Evolutionary conservation across 257 asterid species (phyloP).

Genomic region (Lantana camara): DNA sequence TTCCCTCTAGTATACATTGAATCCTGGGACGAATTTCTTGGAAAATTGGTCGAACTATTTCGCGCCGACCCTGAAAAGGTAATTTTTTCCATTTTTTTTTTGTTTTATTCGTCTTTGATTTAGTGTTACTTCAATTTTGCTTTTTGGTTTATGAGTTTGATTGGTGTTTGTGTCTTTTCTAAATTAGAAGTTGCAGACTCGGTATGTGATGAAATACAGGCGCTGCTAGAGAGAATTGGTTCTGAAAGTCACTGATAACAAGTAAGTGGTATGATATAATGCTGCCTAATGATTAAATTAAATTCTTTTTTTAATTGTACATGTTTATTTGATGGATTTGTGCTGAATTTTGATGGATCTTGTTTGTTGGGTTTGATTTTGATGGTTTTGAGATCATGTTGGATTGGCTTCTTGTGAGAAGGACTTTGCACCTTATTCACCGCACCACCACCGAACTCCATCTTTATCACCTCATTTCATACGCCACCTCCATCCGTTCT

Average conservation of each 20-base stretch:
- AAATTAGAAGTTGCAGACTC: slow-evolving; percentile 46
- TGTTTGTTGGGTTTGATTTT: slow-evolving; percentile 9
- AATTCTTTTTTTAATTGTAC: no score
- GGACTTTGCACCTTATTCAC: not conserved
- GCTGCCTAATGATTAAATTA: no score
- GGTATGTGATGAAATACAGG: slow-evolving; percentile 73
- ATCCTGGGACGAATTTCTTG: slow-evolving; percentile 76
- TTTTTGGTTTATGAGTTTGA: not conserved
- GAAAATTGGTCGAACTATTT: slow-evolving; percentile 60
- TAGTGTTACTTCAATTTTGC: not conserved
- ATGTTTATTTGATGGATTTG: not conserved
- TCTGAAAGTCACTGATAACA: slow-evolving; percentile 70
- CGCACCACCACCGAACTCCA: no score
- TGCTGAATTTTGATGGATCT: not conserved
- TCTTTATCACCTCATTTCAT: no score
- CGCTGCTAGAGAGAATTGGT: slow-evolving; percentile 75
- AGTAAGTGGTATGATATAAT: slow-evolving; percentile 48
- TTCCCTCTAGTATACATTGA: slow-evolving; percentile 73
- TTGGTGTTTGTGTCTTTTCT: slow-evolving; percentile 2
- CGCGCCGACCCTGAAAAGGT: slow-evolving; percentile 68
- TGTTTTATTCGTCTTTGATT: not conserved
- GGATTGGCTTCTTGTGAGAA: not conserved
- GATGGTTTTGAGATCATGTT: not conserved
- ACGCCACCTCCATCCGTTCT: no score
- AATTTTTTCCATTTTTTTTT: not conserved